Evolutionary conservation across 2,329 filamentous ascomycete species (phyloP).

Genomic region (Sclerotinia minor): DNA sequence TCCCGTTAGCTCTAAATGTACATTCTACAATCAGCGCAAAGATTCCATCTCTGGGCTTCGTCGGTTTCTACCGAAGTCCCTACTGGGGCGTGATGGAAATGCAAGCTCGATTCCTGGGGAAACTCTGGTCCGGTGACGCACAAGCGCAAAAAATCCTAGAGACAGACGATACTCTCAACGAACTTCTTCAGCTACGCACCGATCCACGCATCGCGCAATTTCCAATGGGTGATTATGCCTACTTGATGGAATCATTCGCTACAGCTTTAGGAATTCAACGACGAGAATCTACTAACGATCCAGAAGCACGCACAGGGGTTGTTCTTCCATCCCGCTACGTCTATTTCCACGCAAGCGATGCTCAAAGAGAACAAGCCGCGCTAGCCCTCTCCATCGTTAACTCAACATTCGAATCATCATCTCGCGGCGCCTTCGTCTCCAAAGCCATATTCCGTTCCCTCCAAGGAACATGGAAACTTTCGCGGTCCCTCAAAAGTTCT

Average conservation of each 20-base stretch:
- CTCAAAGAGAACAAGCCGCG: constrained; percentile 45
- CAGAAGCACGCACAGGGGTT: constrained; percentile 44
- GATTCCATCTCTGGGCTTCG: constrained; percentile 69
- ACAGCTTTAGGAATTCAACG: constrained; percentile 55
- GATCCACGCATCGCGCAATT: constrained; percentile 61
- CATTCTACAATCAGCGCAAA: constrained; percentile 63
- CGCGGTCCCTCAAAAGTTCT: constrained; percentile 55
- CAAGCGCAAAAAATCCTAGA: constrained; percentile 35
- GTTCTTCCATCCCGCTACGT: constrained; percentile 50
- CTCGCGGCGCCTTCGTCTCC: constrained; percentile 54
- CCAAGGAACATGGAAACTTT: constrained; percentile 67
- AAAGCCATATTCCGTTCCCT: constrained; percentile 69
- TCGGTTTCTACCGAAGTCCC: constrained; percentile 80
- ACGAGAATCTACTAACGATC: constrained; percentile 40
- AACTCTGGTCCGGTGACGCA: constrained; percentile 53
- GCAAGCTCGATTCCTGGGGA: constrained; percentile 70
- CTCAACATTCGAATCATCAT: constrained; percentile 31
- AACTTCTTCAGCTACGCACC: constrained; percentile 38
- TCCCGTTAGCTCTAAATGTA: constrained; percentile 67
- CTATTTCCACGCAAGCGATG: constrained; percentile 43
- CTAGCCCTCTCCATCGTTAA: constrained; percentile 44
- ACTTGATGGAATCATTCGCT: constrained; percentile 70
- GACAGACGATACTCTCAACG: constrained; percentile 32
- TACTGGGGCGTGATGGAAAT: constrained; percentile 89
- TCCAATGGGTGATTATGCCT: constrained; percentile 80